Conservation (phyloP, 139 green algal species). For the Dunaliella primolecta region DNA sequence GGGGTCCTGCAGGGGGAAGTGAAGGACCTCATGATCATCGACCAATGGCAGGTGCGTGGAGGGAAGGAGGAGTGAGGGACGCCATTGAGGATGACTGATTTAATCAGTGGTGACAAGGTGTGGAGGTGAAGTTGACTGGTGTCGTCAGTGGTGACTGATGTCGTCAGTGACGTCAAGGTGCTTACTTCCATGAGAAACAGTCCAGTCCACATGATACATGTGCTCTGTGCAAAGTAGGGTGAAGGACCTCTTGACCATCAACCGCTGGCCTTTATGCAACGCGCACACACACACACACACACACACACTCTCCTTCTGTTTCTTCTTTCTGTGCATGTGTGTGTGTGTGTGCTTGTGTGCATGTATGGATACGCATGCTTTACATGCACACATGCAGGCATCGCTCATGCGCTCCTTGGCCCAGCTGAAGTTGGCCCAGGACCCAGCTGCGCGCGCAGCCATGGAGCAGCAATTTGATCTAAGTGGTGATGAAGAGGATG, state of each 20-base stretch:
- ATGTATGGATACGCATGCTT: not conserved
- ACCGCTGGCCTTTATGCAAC: too few species aligned
- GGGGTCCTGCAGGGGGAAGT: slow-evolving; percentile 78
- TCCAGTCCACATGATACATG: too few species aligned
- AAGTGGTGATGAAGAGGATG: not conserved
- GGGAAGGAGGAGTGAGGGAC: too few species aligned
- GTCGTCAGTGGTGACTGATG: not conserved
- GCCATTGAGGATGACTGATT: too few species aligned
- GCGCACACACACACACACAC: not conserved
- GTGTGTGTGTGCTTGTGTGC: not conserved
- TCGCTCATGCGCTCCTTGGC: slow-evolving; percentile 79
- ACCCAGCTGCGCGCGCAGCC: slow-evolving; percentile 18
- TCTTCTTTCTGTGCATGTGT: not conserved
- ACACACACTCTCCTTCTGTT: not conserved
- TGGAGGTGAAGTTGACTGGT: not conserved
- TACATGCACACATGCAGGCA: slow-evolving; percentile 50
- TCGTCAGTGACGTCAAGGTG: not conserved
- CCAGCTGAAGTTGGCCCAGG: slow-evolving; percentile 39
- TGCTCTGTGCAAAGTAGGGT: too few species aligned
- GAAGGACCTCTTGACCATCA: too few species aligned
- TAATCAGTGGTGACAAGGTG: too few species aligned
- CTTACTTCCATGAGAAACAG: too few species aligned
- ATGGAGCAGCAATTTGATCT: slow-evolving; percentile 32
- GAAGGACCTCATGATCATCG: slow-evolving; percentile 77
- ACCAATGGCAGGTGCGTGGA: slow-evolving; percentile 51